A percentile compares a stretch with the other conserved stretches of the same genome.
Evolutionary conservation across 2,329 filamentous ascomycete species (phyloP).

Genomic region (Alternaria ethzedia): DNA sequence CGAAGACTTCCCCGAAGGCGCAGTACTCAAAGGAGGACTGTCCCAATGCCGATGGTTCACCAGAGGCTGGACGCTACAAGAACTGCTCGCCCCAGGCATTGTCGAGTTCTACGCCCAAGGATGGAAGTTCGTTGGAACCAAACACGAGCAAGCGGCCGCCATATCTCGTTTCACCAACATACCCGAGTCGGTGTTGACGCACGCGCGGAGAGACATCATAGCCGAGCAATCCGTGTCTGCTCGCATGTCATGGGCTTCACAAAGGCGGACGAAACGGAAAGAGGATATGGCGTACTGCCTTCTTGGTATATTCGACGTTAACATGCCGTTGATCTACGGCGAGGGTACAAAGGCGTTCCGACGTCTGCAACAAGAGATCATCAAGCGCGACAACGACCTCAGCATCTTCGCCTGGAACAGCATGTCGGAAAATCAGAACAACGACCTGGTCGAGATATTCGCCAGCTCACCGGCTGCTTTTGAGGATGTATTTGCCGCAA

Average conservation of each 20-base stretch:
- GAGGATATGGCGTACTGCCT: constrained; percentile 26
- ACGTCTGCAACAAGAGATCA: constrained; percentile 14
- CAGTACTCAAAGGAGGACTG: neutral
- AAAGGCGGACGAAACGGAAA: constrained; percentile 21
- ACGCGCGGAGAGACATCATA: neutral
- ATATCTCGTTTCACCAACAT: neutral
- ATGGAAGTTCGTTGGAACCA: neutral
- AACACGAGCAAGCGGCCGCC: neutral
- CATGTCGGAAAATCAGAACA: neutral
- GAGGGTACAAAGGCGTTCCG: constrained; percentile 24
- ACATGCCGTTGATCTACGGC: constrained; percentile 38
- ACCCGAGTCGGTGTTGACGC: neutral
- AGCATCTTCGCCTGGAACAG: constrained; percentile 9
- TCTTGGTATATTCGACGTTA: constrained; percentile 23
- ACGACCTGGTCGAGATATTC: neutral
- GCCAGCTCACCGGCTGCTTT: neutral
- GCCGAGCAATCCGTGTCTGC: constrained; percentile 3
- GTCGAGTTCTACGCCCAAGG: constrained; percentile 8
- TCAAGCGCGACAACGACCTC: constrained; percentile 6
- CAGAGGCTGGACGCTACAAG: constrained; percentile 26
- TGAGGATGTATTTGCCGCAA: neutral
- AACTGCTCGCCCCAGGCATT: constrained; percentile 14
- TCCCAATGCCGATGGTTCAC: constrained; percentile 22
- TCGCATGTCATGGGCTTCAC: constrained; percentile 25
- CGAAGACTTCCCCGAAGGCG: constrained; percentile 1